These are phyloP conservation scores for Ormosia emarginata DNA, from an alignment of 306 rosid species.

Conservation along the genomic window DNA sequence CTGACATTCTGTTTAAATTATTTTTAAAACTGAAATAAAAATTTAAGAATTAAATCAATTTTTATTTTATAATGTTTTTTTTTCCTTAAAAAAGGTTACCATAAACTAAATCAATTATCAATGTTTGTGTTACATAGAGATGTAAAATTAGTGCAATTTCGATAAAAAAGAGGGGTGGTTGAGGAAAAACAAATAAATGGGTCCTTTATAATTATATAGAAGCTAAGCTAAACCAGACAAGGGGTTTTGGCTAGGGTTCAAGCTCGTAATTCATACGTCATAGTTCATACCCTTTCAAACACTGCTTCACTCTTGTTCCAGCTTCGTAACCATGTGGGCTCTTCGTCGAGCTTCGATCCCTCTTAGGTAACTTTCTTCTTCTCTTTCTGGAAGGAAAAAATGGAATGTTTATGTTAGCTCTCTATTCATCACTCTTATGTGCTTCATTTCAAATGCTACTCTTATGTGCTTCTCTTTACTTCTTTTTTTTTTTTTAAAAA, in stretches of 20 bases:
- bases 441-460: neutral
- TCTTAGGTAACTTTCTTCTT: constrained; percentile 44
- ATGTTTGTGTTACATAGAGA: neutral
- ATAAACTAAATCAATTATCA: too few relatives aligned
- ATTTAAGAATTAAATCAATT: too few relatives aligned
- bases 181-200: neutral
- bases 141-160: neutral
- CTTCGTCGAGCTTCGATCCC: constrained; percentile 71
- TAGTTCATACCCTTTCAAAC: neutral
- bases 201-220: neutral
- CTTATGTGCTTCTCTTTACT: neutral
- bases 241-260: constrained; percentile 37
- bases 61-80: too few relatives aligned
- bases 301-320: neutral
- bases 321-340: constrained; percentile 62
- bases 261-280: neutral
- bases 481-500: neutral
- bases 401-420: too few relatives aligned
- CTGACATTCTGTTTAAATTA: too few relatives aligned
- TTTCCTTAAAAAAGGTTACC: too few relatives aligned
- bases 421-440: neutral
- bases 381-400: neutral
- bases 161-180: neutral
- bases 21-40: too few relatives aligned
- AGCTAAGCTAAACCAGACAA: neutral